phyloP scores from a whole-genome alignment of 768 basidiomycete genomes.

The Rossbeevera mucosa region DNA sequence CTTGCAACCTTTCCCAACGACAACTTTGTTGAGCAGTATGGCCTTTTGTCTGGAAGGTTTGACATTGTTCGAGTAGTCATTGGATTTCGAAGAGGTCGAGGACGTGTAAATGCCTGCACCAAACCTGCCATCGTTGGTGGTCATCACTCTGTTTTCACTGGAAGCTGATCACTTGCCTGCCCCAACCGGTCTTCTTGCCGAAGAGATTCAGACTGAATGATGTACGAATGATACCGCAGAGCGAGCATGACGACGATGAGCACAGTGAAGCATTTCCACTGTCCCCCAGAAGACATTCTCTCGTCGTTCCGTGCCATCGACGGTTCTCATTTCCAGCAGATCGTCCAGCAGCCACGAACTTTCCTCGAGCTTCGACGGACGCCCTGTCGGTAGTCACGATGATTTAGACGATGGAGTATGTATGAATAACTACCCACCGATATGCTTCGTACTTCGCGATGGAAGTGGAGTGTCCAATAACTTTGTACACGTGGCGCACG shows the following conservation, averaged over 20 bases:
- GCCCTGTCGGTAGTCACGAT: slow-evolving; percentile 32
- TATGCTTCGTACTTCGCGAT: slow-evolving; percentile 58
- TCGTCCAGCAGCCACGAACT: slow-evolving; percentile 49
- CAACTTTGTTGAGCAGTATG: slow-evolving; percentile 69
- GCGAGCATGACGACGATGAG: slow-evolving; percentile 50
- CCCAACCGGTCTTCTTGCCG: slow-evolving; percentile 71
- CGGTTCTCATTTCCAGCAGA: slow-evolving; percentile 69
- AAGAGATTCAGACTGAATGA: slow-evolving; percentile 61
- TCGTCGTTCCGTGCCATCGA: slow-evolving; percentile 69
- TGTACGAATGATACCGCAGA: slow-evolving; percentile 60
- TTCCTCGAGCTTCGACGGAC: slow-evolving; percentile 54
- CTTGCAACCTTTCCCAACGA: slow-evolving; percentile 68
- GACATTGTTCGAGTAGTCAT: slow-evolving; percentile 64
- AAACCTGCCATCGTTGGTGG: slow-evolving; percentile 39
- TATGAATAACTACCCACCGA: slow-evolving; percentile 36
- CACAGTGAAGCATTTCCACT: slow-evolving; percentile 51
- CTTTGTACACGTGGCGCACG: slow-evolving; percentile 62
- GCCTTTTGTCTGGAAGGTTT: slow-evolving; percentile 53
- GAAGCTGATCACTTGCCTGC: slow-evolving; percentile 40
- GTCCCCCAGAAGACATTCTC: slow-evolving; percentile 62
- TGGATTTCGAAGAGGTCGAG: slow-evolving; percentile 77
- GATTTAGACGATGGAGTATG: not conserved
- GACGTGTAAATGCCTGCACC: slow-evolving; percentile 71
- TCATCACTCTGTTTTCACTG: not conserved
- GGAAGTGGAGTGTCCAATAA: slow-evolving; percentile 45